Conservation (phyloP, 1,284 basidiomycete genomes). For the Irpex lacteus region DNA sequence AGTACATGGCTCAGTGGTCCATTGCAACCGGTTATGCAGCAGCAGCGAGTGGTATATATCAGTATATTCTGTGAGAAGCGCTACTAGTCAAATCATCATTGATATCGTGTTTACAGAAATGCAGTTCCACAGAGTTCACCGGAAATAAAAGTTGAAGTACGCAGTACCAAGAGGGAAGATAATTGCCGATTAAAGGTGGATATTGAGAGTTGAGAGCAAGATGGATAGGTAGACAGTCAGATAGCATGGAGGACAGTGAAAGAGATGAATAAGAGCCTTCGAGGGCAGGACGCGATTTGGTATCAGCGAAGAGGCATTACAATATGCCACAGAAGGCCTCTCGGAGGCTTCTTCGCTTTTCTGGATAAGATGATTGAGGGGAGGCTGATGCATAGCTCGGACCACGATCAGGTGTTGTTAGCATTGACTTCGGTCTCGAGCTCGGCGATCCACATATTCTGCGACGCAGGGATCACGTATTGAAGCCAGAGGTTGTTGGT, state of each 20-base stretch:
- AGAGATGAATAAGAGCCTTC: neutral
- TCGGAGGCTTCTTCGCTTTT: neutral
- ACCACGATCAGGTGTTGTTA: neutral
- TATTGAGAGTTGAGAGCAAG: neutral
- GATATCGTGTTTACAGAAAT: neutral
- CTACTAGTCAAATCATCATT: neutral
- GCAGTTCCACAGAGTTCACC: neutral
- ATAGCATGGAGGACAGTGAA: neutral
- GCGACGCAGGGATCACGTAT: slow-evolving; percentile 2
- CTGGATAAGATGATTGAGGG: neutral
- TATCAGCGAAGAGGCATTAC: neutral
- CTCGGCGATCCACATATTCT: slow-evolving; percentile 10
- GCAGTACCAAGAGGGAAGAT: neutral
- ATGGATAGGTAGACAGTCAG: neutral
- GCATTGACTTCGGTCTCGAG: slow-evolving; percentile 2
- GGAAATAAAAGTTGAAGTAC: neutral
- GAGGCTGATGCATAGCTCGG: neutral
- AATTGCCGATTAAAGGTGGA: neutral
- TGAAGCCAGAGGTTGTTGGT: slow-evolving; percentile 5
- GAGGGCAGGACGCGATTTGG: neutral
- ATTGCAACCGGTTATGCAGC: too few relatives aligned
- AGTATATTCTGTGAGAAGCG: neutral
- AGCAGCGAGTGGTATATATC: too few relatives aligned
- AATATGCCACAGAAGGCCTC: neutral
- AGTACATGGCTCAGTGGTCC: too few relatives aligned